Conservation (phyloP, 2,329 filamentous ascomycete species). For the Lasiodiplodia sp. region DNA sequence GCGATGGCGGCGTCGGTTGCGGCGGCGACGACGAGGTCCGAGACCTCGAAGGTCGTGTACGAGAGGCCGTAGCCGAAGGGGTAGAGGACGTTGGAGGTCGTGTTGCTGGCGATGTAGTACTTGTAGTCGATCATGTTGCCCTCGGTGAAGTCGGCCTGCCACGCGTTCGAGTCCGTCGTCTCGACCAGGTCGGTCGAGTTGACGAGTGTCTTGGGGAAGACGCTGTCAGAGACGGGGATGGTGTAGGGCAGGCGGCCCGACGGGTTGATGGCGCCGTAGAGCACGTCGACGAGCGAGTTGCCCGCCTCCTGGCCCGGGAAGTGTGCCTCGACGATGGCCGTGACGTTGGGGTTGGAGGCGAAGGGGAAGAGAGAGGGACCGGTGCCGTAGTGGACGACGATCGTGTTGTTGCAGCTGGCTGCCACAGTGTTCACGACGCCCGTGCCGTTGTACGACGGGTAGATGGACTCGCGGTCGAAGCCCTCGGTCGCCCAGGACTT, state of each 20-base stretch:
- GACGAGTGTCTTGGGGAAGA: conserved; percentile 39
- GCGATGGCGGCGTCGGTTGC: conserved; percentile 5
- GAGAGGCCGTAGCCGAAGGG: conserved; percentile 49
- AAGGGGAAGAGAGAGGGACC: conserved; percentile 53
- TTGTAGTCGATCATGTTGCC: conserved; percentile 63
- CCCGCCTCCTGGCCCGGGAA: conserved; percentile 52
- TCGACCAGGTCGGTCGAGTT: conserved; percentile 45
- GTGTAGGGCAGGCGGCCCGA: conserved; percentile 50
- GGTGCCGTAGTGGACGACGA: conserved; percentile 56
- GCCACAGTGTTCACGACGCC: conserved; percentile 46
- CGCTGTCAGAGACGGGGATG: conserved; percentile 45
- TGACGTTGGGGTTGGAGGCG: conserved; percentile 46
- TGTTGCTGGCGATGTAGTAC: conserved; percentile 54
- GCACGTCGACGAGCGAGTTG: conserved; percentile 49
- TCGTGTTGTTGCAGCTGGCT: conserved; percentile 57
- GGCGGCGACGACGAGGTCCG: conserved; percentile 22
- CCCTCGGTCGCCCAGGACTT: conserved; percentile 61
- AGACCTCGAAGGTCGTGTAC: conserved; percentile 45
- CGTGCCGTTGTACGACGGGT: conserved; percentile 50
- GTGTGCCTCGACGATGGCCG: conserved; percentile 51
- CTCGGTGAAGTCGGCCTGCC: conserved; percentile 60
- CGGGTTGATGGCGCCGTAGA: conserved; percentile 49
- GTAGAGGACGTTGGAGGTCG: conserved; percentile 36
- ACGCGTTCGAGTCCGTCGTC: conserved; percentile 46
- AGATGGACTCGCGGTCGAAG: conserved; percentile 49